phyloP scores from a whole-genome alignment of 805 yeast species.

The Monosporozyma yasuniensis region DNA sequence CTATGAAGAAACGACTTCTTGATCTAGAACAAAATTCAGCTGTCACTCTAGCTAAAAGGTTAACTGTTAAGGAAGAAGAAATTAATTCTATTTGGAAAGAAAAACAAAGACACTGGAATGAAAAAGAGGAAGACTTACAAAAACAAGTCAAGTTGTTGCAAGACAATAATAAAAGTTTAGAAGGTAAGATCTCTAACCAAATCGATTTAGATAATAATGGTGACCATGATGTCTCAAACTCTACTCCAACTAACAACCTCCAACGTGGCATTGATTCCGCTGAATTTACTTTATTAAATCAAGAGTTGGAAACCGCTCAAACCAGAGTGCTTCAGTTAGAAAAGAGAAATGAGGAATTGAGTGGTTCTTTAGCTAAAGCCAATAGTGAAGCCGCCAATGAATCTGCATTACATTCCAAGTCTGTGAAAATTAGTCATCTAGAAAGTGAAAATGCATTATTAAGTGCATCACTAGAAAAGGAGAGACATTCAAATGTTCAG shows the following conservation, averaged over 20 bases:
- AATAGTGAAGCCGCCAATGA: conserved; percentile 39
- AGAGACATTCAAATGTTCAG: conserved; percentile 13
- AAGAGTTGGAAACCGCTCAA: conserved; percentile 68
- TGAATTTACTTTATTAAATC: conserved; percentile 53
- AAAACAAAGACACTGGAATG: conserved; percentile 58
- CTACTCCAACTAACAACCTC: conserved; percentile 15
- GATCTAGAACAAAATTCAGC: conserved; percentile 55
- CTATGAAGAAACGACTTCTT: conserved; percentile 51
- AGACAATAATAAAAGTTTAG: conserved; percentile 52
- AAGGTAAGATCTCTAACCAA: conserved; percentile 57
- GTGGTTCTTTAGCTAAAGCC: conserved; percentile 51
- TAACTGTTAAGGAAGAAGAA: conserved; percentile 68
- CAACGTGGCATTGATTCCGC: conserved; percentile 23
- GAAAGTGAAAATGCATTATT: conserved; percentile 58
- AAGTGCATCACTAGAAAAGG: conserved; percentile 26
- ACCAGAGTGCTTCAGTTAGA: conserved; percentile 62
- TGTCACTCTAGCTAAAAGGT: conserved; percentile 42
- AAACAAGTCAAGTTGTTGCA: conserved; percentile 44
- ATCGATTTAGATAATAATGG: conserved; percentile 34
- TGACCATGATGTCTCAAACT: conserved; percentile 12
- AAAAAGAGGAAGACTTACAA: conserved; percentile 44
- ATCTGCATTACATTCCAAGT: conserved; percentile 33
- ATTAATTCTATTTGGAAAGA: conserved; percentile 61
- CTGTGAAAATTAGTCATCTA: conserved; percentile 41
- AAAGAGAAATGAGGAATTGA: conserved; percentile 64